These are phyloP conservation scores for Picochlorum sp. DNA, from an alignment of 139 green algal genomes.

Conservation along the genomic window DNA sequence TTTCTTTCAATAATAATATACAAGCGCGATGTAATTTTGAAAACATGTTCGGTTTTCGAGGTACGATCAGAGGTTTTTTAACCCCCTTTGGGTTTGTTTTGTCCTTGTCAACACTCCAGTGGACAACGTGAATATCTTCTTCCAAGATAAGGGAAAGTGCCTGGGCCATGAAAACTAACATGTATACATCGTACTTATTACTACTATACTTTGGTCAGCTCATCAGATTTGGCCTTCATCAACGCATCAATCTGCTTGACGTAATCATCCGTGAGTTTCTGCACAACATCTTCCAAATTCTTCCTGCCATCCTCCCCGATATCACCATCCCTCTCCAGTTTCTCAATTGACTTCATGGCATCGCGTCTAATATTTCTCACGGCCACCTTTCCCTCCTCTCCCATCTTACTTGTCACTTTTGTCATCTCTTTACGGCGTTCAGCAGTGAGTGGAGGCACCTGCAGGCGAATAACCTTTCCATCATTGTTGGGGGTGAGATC, in stretches of 20 bases:
- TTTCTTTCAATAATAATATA: too few species aligned
- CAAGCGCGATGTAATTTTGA: too few species aligned
- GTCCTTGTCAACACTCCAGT: too few species aligned
- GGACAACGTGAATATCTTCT: conserved; percentile 2
- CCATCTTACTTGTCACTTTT: conserved; percentile 77
- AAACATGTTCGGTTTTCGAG: too few species aligned
- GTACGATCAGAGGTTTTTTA: too few species aligned
- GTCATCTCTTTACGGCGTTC: conserved; percentile 88
- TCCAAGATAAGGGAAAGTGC: conserved; percentile 13
- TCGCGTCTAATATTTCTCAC: conserved; percentile 85
- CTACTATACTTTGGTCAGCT: conserved; percentile 76
- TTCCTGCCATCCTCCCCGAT: conserved; percentile 72
- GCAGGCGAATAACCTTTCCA: conserved; percentile 84
- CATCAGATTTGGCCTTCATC: conserved; percentile 74
- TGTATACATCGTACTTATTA: background rate
- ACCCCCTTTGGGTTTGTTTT: too few species aligned
- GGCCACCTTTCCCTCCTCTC: conserved; percentile 90
- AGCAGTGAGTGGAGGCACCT: conserved; percentile 81
- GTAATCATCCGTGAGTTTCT: conserved; percentile 79
- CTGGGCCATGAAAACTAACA: background rate
- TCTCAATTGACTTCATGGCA: conserved; percentile 71
- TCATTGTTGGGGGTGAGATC: conserved; percentile 93
- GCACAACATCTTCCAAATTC: conserved; percentile 54
- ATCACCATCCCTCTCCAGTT: conserved; percentile 50
- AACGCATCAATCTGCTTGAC: conserved; percentile 79